These are phyloP conservation scores for Cryphonectria parasitica DNA, from an alignment of 2,329 filamentous ascomycete species.

Conservation along the genomic window DNA sequence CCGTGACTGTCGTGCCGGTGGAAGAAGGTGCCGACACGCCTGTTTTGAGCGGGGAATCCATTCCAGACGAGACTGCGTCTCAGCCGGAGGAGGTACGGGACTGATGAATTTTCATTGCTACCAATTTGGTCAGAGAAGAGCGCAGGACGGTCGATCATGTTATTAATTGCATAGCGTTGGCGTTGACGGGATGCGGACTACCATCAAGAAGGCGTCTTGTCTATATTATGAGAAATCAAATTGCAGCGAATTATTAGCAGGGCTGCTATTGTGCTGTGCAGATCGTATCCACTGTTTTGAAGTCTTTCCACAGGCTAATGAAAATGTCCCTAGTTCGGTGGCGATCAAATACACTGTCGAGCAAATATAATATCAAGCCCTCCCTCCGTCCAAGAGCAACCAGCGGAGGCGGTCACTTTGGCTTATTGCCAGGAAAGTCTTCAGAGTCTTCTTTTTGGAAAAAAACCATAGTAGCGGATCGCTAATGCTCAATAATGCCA, in stretches of 20 bases:
- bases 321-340: too few relatives aligned
- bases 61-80: background rate
- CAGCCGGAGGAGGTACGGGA: background rate
- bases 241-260: background rate
- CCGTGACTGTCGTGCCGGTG: constrained; percentile 9
- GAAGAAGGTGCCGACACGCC: background rate
- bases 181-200: constrained; percentile 5
- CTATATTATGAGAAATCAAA: constrained; percentile 9
- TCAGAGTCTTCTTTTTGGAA: background rate
- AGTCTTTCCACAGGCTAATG: too few relatives aligned
- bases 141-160: background rate
- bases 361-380: background rate
- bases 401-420: background rate
- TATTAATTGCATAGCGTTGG: constrained; percentile 18
- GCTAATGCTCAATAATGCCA: background rate
- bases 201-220: background rate
- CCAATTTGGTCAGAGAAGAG: background rate
- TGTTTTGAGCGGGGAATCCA: background rate
- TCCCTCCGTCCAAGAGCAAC: background rate
- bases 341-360: background rate
- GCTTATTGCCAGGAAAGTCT: background rate
- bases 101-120: background rate
- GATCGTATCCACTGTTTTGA: background rate
- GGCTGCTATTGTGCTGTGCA: background rate
- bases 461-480: background rate